Evolutionary conservation across 2,329 filamentous ascomycete species (phyloP).

Genomic region (Colletotrichum truncatum): DNA sequence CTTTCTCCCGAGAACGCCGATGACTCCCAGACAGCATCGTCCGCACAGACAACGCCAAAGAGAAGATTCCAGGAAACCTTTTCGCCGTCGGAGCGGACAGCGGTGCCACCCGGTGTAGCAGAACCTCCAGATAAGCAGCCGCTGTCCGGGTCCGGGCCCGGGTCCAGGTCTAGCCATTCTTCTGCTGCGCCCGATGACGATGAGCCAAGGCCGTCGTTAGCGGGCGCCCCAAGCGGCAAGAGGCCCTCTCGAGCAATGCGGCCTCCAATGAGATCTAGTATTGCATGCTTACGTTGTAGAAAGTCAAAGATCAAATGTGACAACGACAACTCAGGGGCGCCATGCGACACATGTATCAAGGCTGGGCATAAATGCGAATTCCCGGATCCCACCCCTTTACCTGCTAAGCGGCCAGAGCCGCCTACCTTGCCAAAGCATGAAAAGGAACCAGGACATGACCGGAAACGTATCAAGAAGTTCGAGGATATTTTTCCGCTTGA

Average conservation of each 20-base stretch:
- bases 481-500: conserved; percentile 53
- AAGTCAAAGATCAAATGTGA: conserved; percentile 89
- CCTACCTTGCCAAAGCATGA: conserved; percentile 48
- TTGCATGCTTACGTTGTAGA: conserved; percentile 80
- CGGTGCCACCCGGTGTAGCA: conserved; percentile 26
- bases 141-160: conserved; percentile 32
- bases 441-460: conserved; percentile 54
- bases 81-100: conserved; percentile 38
- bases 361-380: conserved; percentile 79
- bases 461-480: conserved; percentile 56
- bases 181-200: conserved; percentile 38
- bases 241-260: conserved; percentile 55
- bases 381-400: conserved; percentile 53
- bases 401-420: conserved; percentile 53
- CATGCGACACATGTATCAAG: conserved; percentile 79
- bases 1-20: conserved; percentile 55
- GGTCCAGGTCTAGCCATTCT: conserved; percentile 24
- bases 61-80: conserved; percentile 47
- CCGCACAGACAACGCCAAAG: conserved; percentile 45
- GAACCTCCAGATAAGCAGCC: conserved; percentile 36
- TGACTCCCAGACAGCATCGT: conserved; percentile 42
- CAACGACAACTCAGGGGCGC: conserved; percentile 66
- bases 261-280: conserved; percentile 76
- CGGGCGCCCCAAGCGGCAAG: conserved; percentile 34
- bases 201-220: conserved; percentile 30